These are phyloP conservation scores for Isabelozyma heimii DNA, from an alignment of 805 yeast genomes.

Conservation along the genomic window DNA sequence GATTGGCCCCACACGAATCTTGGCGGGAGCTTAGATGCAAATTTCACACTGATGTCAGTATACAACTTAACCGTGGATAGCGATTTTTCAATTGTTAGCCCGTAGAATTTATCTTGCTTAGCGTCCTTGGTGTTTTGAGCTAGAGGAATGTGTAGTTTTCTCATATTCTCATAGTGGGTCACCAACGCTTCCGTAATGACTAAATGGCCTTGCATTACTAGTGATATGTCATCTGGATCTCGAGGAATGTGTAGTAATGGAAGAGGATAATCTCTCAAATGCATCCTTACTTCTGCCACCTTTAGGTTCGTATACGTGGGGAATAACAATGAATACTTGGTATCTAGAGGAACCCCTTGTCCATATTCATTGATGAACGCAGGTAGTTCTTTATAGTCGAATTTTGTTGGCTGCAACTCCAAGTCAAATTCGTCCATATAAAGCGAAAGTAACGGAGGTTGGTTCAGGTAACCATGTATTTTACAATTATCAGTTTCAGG, in stretches of 20 bases:
- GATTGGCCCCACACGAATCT: constrained; percentile 83
- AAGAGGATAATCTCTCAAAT: constrained; percentile 80
- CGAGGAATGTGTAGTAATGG: constrained; percentile 76
- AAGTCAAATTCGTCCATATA: constrained; percentile 26
- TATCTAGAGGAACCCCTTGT: constrained; percentile 75
- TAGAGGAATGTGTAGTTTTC: constrained; percentile 58
- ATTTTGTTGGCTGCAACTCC: constrained; percentile 22
- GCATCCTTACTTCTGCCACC: constrained; percentile 62
- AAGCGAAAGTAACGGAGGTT: constrained; percentile 35
- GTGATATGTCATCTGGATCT: constrained; percentile 19
- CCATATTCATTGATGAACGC: constrained; percentile 71
- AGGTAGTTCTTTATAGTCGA: constrained; percentile 41
- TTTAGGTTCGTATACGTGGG: constrained; percentile 61
- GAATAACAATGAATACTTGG: constrained; percentile 62
- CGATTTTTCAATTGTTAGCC: constrained; percentile 69
- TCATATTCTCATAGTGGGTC: constrained; percentile 47
- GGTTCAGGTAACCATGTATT: constrained; percentile 27
- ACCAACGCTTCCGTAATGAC: constrained; percentile 67
- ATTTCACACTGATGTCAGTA: constrained; percentile 55
- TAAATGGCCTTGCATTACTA: constrained; percentile 56
- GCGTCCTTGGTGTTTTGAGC: constrained; percentile 23
- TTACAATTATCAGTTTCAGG: constrained; percentile 15
- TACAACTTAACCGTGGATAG: constrained; percentile 72
- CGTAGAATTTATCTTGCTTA: constrained; percentile 40
- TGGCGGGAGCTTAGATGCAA: constrained; percentile 57